Evolutionary conservation across 208 protist species (phyloP).

Genomic region (Trypanosoma cruzi): DNA sequence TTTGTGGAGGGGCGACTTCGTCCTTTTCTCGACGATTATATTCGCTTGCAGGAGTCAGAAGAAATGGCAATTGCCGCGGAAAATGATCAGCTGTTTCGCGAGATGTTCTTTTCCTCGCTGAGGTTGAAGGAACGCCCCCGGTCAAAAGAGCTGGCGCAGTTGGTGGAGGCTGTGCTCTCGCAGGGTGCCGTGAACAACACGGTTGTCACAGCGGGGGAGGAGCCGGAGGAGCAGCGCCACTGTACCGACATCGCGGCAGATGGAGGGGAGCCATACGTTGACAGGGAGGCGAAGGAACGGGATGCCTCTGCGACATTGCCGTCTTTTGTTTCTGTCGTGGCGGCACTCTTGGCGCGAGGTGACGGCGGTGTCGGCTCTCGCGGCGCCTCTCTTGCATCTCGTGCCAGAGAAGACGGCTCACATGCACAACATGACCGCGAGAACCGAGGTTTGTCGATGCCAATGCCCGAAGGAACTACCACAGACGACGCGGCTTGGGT

Average conservation of each 20-base stretch:
- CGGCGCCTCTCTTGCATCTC: background rate
- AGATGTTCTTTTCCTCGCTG: slow-evolving; percentile 48
- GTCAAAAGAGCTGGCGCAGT: slow-evolving; percentile 27
- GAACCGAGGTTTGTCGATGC: background rate
- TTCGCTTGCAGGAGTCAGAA: slow-evolving; percentile 40
- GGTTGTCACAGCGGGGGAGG: background rate
- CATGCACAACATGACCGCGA: background rate
- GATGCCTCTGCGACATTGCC: background rate
- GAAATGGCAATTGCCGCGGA: slow-evolving; percentile 49
- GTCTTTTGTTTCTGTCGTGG: background rate
- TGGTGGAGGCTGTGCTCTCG: slow-evolving; percentile 36
- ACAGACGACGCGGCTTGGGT: slow-evolving; percentile 2
- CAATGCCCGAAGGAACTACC: background rate
- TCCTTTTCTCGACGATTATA: slow-evolving; percentile 50
- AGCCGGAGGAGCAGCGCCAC: background rate
- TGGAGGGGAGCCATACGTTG: too few relatives aligned
- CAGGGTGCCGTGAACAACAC: background rate
- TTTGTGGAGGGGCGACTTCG: slow-evolving; percentile 46
- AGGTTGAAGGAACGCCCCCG: slow-evolving; percentile 51
- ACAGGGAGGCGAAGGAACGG: background rate
- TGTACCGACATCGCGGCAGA: too few relatives aligned
- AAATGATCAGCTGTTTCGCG: slow-evolving; percentile 54
- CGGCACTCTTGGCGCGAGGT: background rate
- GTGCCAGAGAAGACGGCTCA: background rate
- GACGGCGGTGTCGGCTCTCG: background rate